Conservation (phyloP, 2,329 filamentous ascomycete genomes). For the Hortaea werneckii region DNA sequence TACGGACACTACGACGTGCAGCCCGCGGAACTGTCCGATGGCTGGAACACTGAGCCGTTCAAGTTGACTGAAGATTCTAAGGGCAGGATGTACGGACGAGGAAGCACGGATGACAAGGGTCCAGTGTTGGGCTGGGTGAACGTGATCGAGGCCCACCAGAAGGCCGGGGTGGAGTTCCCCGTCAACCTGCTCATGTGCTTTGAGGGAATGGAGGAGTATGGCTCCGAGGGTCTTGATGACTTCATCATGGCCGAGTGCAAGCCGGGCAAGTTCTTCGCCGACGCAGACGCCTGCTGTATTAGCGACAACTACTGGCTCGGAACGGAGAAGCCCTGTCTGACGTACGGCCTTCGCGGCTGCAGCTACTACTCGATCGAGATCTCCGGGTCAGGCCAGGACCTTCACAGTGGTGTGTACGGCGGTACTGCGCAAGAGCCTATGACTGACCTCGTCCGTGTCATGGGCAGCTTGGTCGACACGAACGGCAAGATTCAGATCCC, state of each 20-base stretch:
- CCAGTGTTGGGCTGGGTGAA: conserved; percentile 96
- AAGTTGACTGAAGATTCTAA: conserved; percentile 78
- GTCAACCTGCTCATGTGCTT: conserved; percentile 99
- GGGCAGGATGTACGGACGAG: conserved; percentile 91
- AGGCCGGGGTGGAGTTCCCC: conserved; percentile 85
- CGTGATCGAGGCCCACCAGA: conserved; percentile 94
- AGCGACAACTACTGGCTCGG: conserved; percentile 99
- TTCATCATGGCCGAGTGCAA: conserved; percentile 86
- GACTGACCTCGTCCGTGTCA: conserved; percentile 80
- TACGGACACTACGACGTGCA: conserved; percentile 99
- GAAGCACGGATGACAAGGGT: conserved; percentile 95
- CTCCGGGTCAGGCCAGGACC: conserved; percentile 80
- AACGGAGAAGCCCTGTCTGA: conserved; percentile 95
- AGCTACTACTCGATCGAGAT: conserved; percentile 95
- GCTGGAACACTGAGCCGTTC: conserved; percentile 94
- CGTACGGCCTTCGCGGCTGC: conserved; percentile 91
- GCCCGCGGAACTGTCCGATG: conserved; percentile 83
- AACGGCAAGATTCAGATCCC: conserved; percentile 88
- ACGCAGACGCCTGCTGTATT: conserved; percentile 93
- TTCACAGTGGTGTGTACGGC: conserved; percentile 95
- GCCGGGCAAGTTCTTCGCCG: conserved; percentile 70
- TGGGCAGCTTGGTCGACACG: conserved; percentile 77
- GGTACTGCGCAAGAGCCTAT: conserved; percentile 96
- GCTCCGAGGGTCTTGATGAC: conserved; percentile 90
- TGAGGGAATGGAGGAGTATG: conserved; percentile 99